Percentiles rank a stretch among this genome's conserved stretches.
phyloP scores from a whole-genome alignment of 371 early-diverging fungal species.

The Syncephalastrum racemosum region DNA sequence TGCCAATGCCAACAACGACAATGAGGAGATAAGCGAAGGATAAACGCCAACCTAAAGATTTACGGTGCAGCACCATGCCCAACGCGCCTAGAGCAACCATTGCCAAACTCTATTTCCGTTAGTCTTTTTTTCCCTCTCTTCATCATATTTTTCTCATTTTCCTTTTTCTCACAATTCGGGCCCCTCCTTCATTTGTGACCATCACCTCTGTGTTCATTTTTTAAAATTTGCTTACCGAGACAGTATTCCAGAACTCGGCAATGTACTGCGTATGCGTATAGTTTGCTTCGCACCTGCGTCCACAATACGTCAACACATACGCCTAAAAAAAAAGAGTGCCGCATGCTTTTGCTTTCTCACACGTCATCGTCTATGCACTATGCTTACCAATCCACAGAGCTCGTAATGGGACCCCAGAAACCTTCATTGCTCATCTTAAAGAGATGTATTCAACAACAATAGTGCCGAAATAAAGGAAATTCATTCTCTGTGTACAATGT shows the following conservation, averaged over 20 bases:
- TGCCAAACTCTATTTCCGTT: constrained; percentile 32
- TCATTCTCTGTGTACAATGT: too few relatives aligned
- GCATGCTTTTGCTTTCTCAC: neutral
- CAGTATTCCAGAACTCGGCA: constrained; percentile 45
- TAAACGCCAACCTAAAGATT: constrained; percentile 35
- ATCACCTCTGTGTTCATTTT: neutral
- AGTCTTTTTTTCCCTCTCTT: neutral
- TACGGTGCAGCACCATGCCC: constrained; percentile 34
- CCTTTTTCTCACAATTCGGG: neutral
- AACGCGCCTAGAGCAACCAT: constrained; percentile 37
- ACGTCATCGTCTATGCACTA: neutral
- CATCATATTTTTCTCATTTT: neutral
- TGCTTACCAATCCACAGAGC: constrained; percentile 45
- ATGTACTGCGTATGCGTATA: constrained; percentile 30
- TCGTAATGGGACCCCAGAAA: constrained; percentile 41
- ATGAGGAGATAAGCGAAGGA: constrained; percentile 39
- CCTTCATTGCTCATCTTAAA: constrained; percentile 15
- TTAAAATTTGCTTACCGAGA: constrained; percentile 26
- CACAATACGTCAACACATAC: neutral
- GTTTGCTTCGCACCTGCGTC: constrained; percentile 36
- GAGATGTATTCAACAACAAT: neutral
- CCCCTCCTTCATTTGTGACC: neutral
- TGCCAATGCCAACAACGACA: constrained; percentile 43
- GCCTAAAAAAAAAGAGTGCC: neutral
- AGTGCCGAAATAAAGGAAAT: too few relatives aligned